A percentile compares a stretch with the other conserved stretches of the same genome.
phyloP scores from a whole-genome alignment of 805 yeast species.

The Torulaspora microellipsoides region DNA sequence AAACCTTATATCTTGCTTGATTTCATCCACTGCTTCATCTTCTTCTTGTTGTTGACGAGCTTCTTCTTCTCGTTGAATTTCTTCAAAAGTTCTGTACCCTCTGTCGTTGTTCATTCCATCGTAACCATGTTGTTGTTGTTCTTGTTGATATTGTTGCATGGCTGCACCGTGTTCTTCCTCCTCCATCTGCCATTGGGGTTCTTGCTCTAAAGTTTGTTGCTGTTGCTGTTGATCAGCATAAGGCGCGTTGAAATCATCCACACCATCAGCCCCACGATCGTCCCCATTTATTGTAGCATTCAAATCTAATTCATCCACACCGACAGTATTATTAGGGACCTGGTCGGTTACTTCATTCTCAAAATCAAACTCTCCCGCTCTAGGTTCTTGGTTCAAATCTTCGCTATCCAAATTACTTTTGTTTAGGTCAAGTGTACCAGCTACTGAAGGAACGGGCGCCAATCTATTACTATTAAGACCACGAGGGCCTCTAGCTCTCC shows the following conservation, averaged over 20 bases:
- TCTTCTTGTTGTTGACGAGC: constrained; percentile 47
- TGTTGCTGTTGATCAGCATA: constrained; percentile 20
- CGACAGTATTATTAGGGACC: constrained; percentile 11
- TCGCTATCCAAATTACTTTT: constrained; percentile 9
- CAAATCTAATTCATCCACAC: constrained; percentile 33
- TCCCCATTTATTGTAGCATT: constrained; percentile 24
- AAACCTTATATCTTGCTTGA: constrained; percentile 76
- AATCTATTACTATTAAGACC: neutral
- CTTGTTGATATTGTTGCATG: constrained; percentile 3
- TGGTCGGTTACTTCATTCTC: constrained; percentile 13
- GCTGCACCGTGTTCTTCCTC: constrained; percentile 11
- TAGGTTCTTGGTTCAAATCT: constrained; percentile 8
- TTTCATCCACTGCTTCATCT: constrained; percentile 84
- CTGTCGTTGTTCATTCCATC: constrained; percentile 59
- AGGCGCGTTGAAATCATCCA: constrained; percentile 33
- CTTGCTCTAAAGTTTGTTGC: constrained; percentile 22
- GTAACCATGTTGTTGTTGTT: constrained; percentile 50
- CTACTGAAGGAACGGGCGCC: constrained; percentile 3
- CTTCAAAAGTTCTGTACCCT: constrained; percentile 34
- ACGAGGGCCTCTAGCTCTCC: constrained; percentile 3
- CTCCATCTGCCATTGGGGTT: constrained; percentile 28
- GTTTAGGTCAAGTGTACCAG: constrained; percentile 10
- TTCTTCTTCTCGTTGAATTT: constrained; percentile 35
- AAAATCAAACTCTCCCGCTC: constrained; percentile 23
- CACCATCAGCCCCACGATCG: constrained; percentile 20